Base-by-base conservation (phyloP, 495 filamentous ascomycete genomes). In the Cercophora scortea region DNA sequence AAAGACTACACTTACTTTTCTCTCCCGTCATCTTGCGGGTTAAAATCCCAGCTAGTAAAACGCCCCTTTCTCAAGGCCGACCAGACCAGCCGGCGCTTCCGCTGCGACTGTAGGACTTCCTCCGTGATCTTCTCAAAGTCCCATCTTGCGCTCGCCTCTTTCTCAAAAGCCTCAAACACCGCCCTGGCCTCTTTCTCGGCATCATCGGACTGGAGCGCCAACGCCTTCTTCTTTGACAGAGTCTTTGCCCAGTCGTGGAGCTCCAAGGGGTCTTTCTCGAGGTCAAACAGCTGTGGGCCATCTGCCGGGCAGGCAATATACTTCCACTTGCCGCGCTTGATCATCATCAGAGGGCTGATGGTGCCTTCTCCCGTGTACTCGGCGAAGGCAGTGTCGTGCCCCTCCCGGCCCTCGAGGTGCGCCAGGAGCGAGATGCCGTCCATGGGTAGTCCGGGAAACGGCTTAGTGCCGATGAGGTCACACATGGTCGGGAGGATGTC, bases 361-460 rank as follows among this genome's bases (percentile, higher is more conserved):
- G 89, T 93, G 42, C 89, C 89, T 68, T 95, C 89, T 16, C 86
- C 89, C 64, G 87, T 89, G 67, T 94, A 95, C 68, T 95, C 89
- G 50, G 86, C 88, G 59, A 89, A 84, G 17, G 89, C 89, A 10
- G 84, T 88, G 56, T 95, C 88, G 54, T 76, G 74, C 16, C 81
- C 64, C 19, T 52, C 33, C 9, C 69, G 67, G 11, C 82, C 85
- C 34, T 83, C 72, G 19, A 94, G 70, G 59, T 89, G 83, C 11
- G 87, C 84, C 32, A 88, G 64, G 41, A 95, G 67, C 17, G 85
- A 88, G 11, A 77, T 71, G 36, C 89, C 89, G 55, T 95, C 89
- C 65, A 94, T 80, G 1, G 88, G 89, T 9, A 92, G 70, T 8
- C 71, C 76, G 6, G 73, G 67, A 36, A 81, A 70, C 7, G 88